phyloP scores from a whole-genome alignment of 371 early-diverging fungal genomes.

The Syncephalastrum contaminatum region DNA sequence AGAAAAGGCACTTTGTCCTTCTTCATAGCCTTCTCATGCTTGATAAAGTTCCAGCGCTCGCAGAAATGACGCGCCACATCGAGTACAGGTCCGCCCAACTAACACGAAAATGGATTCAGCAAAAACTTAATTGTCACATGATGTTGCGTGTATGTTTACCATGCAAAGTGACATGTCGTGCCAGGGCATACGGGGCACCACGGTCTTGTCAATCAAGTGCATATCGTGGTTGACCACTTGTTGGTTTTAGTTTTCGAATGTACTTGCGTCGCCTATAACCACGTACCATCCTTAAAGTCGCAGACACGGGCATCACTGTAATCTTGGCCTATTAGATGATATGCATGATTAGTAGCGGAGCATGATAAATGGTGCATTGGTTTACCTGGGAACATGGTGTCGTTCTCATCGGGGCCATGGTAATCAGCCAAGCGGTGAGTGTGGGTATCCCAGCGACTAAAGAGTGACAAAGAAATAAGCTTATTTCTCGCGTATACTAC shows the following conservation, averaged over 20 bases:
- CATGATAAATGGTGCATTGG: neutral
- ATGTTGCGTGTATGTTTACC: conserved; percentile 30
- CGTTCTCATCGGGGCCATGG: conserved; percentile 20
- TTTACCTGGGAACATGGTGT: conserved; percentile 40
- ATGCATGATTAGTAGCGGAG: neutral
- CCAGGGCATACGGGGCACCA: conserved; percentile 92
- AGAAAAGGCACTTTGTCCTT: conserved; percentile 37
- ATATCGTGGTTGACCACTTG: conserved; percentile 59
- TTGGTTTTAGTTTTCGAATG: conserved; percentile 9
- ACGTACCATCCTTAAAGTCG: conserved; percentile 77
- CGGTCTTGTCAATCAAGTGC: conserved; percentile 60
- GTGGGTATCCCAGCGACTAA: conserved; percentile 79
- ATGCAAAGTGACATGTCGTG: conserved; percentile 86
- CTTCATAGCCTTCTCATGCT: conserved; percentile 47
- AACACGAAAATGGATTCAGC: neutral
- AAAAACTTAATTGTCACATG: neutral
- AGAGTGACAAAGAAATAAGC: too few relatives aligned
- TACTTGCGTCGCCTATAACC: conserved; percentile 10
- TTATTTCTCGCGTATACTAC: neutral
- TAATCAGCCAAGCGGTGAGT: conserved; percentile 55
- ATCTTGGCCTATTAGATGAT: conserved; percentile 67
- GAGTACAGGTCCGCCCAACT: conserved; percentile 71
- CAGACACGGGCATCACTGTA: conserved; percentile 88
- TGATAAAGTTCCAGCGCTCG: conserved; percentile 91
- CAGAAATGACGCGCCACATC: conserved; percentile 91